Conservation (phyloP, 2,329 filamentous ascomycete genomes). For the Arachnomyces sp. region DNA sequence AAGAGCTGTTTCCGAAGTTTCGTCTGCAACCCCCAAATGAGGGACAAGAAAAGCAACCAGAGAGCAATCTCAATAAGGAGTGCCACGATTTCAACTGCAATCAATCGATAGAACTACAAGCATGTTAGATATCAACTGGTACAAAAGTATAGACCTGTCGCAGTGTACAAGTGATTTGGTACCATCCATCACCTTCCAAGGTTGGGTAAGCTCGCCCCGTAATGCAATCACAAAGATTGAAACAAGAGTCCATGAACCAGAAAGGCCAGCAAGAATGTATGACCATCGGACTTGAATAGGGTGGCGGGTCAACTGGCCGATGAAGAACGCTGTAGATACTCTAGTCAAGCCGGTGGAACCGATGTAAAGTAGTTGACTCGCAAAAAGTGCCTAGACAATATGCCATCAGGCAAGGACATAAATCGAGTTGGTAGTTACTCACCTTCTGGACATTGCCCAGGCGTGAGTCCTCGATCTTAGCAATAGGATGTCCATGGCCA, state of each 20-base stretch:
- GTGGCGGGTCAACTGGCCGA: conserved; percentile 5
- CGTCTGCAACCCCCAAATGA: conserved; percentile 9
- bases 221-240: conserved; percentile 3
- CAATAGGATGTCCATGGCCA: conserved; percentile 1
- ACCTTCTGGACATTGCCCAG: conserved; percentile 1
- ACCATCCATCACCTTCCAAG: conserved; percentile 8
- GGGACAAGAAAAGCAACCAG: conserved; percentile 5
- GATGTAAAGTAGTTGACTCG: conserved; percentile 6
- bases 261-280: conserved; percentile 1
- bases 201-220: conserved; percentile 1
- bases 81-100: conserved; percentile 1
- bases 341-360: conserved; percentile 6
- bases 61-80: conserved; percentile 6
- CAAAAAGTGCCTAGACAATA: conserved; percentile 5
- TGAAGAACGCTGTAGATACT: conserved; percentile 8
- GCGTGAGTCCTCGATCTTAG: conserved; percentile 1
- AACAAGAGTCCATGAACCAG: background rate
- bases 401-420: background rate
- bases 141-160: background rate
- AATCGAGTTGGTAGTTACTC: background rate
- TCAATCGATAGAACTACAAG: conserved; percentile 3
- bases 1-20: conserved; percentile 2
- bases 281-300: conserved; percentile 1
- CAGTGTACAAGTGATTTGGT: conserved; percentile 5
- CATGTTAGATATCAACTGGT: conserved; percentile 1